Base-by-base conservation (phyloP, 352 stramenopile species). In the Halophytophthora polymorphica region DNA sequence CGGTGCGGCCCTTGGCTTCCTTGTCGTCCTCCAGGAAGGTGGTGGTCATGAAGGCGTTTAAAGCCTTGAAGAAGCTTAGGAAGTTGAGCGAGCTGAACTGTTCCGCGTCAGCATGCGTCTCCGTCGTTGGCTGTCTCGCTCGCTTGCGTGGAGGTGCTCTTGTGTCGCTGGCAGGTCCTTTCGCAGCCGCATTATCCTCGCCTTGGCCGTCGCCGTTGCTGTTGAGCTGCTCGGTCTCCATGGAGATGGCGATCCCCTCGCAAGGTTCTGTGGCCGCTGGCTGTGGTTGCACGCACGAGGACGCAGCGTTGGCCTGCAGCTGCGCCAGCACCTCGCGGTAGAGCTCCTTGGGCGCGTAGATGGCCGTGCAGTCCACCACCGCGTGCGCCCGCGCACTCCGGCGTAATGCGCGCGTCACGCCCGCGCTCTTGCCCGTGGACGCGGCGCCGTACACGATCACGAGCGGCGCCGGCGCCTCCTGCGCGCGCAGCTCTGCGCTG, bases 281-380 rank as follows among this genome's bases (percentile, higher is more conserved):
- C 5, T 43, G 46, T 14, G 49, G 43, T 14, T 29, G 37, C 1
- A 46, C 42, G 2, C 51, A 28, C 36, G 44, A 43, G 31, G 46
- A 40, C 23, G 47, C 43, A 38, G 48, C 31, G 35, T 58, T 52
- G n/a, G 61, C 53, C 45, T 80, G 56, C 37, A 93, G 50, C 48
- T 91, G 80, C 2, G 68, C 71, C 18, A 93, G 56, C 37, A 83
- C 70, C 46, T 93, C 83, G 31, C 74, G 71, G 49, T 87, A 93
- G 42, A 93, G 71, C 48, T 85, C 74, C 46, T 77, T 72, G 45
- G 69, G 70, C 15, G 67, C 71, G 58, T 82, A 87, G 7, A 91
- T 58, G 23, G 64, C 79, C 8, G 75, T 87, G 56, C 80, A 88
- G 59, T 93, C 79, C 21, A 93, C 68, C 38, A 88, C 56, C 2